These are phyloP conservation scores for Rhodotorula sp. DNA, from an alignment of 1,284 basidiomycete genomes.

Conservation along the genomic window DNA sequence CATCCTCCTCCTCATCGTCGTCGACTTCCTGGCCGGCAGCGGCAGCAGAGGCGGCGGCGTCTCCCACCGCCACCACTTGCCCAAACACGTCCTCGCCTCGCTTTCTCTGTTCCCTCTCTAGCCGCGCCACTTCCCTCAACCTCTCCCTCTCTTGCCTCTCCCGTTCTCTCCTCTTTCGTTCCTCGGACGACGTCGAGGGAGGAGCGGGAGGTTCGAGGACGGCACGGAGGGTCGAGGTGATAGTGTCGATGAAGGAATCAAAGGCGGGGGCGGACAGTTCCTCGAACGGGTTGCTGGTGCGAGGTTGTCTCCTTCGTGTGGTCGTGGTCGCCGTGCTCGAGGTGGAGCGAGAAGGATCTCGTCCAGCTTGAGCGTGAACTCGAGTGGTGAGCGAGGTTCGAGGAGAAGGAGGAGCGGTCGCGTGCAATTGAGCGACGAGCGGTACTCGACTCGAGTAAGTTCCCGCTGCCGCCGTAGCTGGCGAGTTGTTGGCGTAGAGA, in stretches of 20 bases:
- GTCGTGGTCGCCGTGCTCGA: neutral
- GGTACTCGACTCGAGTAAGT: neutral
- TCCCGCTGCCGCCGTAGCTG: neutral
- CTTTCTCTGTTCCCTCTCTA: constrained; percentile 74
- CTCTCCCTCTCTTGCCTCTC: constrained; percentile 4
- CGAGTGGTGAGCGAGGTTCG: neutral
- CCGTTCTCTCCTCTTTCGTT: constrained; percentile 4
- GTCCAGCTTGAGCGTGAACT: too few species aligned
- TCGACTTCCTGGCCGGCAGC: too few species aligned
- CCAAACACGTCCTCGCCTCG: constrained; percentile 43
- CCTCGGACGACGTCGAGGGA: neutral
- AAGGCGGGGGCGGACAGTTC: constrained; percentile 19
- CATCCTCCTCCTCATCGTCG: neutral
- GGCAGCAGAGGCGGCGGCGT: neutral
- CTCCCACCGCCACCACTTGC: constrained; percentile 6
- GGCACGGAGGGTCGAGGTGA: constrained; percentile 9
- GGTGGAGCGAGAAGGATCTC: too few species aligned
- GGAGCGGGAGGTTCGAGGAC: constrained; percentile 2
- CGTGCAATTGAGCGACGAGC: neutral
- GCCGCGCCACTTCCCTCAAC: constrained; percentile 57
- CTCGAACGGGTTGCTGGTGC: constrained; percentile 20
- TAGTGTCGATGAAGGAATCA: constrained; percentile 12
- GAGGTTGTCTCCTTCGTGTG: neutral
- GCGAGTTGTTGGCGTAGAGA: constrained; percentile 2
- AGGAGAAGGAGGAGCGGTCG: neutral